Evolutionary conservation across 176 grass and related monocot genomes (phyloP).

Genomic region (Urochloa ruziziensis): DNA sequence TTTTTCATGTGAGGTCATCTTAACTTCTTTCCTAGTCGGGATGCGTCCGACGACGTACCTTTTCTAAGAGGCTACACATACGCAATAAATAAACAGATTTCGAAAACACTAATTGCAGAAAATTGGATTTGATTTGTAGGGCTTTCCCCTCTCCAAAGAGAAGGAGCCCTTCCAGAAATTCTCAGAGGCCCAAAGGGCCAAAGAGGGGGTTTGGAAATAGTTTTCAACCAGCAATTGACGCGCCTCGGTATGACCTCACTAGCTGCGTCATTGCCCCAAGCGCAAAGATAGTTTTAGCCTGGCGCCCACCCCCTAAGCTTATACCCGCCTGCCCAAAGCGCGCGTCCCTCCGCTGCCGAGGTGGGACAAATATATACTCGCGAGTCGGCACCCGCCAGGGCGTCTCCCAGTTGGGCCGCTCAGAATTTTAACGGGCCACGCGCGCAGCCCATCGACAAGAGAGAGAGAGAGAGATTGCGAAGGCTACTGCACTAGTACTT

Average conservation of each 20-base stretch:
- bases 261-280: conserved; percentile 92
- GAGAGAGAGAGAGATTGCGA: no score
- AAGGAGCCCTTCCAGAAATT: conserved; percentile 56
- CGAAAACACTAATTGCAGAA: no score
- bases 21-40: no score
- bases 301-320: rapidly evolving
- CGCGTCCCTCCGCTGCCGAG: not conserved
- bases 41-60: no score
- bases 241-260: conserved; percentile 75
- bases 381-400: not conserved
- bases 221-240: conserved; percentile 93
- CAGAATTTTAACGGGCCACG: no score
- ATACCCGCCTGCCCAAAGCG: not conserved
- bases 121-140: conserved; percentile 7
- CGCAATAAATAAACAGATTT: no score
- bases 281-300: conserved; percentile 26
- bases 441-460: no score
- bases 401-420: no score
- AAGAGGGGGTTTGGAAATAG: conserved; percentile 85
- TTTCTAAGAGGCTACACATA: no score
- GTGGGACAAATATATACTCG: not conserved
- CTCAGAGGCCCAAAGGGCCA: conserved; percentile 42
- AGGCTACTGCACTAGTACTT: no score
- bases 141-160: conserved; percentile 14
- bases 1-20: no score